Evolutionary conservation across 805 yeast species (phyloP).

Genomic region (Lipomyces starkeyi): DNA sequence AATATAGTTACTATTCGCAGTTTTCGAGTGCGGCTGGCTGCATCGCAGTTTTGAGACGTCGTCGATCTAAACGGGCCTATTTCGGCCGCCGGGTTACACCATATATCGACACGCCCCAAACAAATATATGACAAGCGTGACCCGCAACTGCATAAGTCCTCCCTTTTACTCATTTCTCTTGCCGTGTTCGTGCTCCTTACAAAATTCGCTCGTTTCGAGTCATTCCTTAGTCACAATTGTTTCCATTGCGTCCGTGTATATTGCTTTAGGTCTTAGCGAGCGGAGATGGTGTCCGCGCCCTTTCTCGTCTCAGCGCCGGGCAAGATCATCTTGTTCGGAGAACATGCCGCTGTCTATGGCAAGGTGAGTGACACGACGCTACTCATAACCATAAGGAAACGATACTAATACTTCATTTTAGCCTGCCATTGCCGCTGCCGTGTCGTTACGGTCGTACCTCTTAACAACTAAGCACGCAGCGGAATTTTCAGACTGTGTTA

Average conservation of each 20-base stretch:
- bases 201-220: not conserved
- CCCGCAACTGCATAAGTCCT: too few relatives aligned
- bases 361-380: slow-evolving; percentile 49
- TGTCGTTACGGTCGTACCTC: slow-evolving; percentile 82
- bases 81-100: not conserved
- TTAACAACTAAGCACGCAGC: slow-evolving; percentile 58
- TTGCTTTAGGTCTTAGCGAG: not conserved
- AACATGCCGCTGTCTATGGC: slow-evolving; percentile 92
- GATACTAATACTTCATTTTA: slow-evolving; percentile 39
- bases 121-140: too few relatives aligned
- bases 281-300: slow-evolving; percentile 47
- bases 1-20: too few relatives aligned
- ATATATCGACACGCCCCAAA: not conserved
- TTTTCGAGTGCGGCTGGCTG: not conserved
- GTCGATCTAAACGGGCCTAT: too few relatives aligned
- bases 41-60: not conserved
- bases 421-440: slow-evolving; percentile 96
- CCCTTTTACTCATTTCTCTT: not conserved
- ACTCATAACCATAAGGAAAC: not conserved
- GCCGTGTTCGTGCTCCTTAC: not conserved
- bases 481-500: slow-evolving; percentile 52
- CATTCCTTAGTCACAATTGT: not conserved
- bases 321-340: slow-evolving; percentile 93
- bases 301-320: slow-evolving; percentile 94
- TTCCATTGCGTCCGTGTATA: too few relatives aligned